phyloP scores from a whole-genome alignment of 495 filamentous ascomycete genomes.

The Trichoderma asperelloides region DNA sequence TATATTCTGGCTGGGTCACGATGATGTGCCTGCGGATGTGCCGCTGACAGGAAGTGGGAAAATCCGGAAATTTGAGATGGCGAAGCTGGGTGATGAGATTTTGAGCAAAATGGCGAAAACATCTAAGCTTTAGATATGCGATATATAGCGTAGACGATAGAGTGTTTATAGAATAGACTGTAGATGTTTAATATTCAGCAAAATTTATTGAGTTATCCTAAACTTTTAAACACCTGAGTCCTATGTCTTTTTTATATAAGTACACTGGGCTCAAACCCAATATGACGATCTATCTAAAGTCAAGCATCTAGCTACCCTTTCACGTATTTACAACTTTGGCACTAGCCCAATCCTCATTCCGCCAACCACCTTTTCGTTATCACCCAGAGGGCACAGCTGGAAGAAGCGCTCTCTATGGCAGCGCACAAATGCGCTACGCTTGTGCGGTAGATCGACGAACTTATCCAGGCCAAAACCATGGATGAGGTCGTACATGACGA shows the following conservation, averaged over 20 bases:
- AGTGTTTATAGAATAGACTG: neutral
- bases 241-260: neutral
- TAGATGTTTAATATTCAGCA: neutral
- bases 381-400: conserved; percentile 51
- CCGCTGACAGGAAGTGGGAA: conserved; percentile 66
- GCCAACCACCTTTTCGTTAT: conserved; percentile 38
- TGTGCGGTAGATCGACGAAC: conserved; percentile 57
- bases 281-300: neutral
- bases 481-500: conserved; percentile 57
- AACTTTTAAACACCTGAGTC: neutral
- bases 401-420: conserved; percentile 60
- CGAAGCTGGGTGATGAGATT: conserved; percentile 44
- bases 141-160: neutral
- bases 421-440: conserved; percentile 52
- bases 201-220: neutral
- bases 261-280: neutral
- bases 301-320: conserved; percentile 14
- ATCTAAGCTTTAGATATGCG: conserved; percentile 12
- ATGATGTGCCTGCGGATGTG: conserved; percentile 44
- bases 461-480: conserved; percentile 57
- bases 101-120: conserved; percentile 26
- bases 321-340: conserved; percentile 31
- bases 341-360: conserved; percentile 36
- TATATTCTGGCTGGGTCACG: conserved; percentile 56
- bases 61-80: conserved; percentile 59